Evolutionary conservation across 2,329 filamentous ascomycete genomes (phyloP).

Genomic region (Pseudogymnoascus sp.): DNA sequence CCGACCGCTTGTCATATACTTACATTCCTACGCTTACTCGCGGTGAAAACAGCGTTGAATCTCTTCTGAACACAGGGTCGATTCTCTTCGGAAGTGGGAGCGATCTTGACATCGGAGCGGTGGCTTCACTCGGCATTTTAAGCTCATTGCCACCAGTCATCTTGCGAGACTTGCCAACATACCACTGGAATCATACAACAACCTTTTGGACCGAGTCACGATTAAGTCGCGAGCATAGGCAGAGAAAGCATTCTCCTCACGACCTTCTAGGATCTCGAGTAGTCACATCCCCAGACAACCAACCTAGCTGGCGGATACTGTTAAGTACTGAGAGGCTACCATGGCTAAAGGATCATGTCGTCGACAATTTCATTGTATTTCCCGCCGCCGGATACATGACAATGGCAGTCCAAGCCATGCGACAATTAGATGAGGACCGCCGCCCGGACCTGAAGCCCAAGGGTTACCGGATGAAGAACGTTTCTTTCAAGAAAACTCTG

Average conservation of each 20-base stretch:
- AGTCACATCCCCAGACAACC: constrained; percentile 16
- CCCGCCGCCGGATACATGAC: constrained; percentile 43
- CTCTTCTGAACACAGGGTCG: not conserved
- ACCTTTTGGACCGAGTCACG: constrained; percentile 47
- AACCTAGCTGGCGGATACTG: constrained; percentile 25
- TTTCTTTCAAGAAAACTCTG: not conserved
- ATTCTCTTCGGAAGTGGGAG: not conserved
- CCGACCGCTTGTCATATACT: not conserved
- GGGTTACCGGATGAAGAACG: not conserved
- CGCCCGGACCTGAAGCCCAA: not conserved
- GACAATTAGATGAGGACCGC: not conserved
- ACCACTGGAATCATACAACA: constrained; percentile 46
- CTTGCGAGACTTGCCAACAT: constrained; percentile 37
- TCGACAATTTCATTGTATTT: constrained; percentile 43
- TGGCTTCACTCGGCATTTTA: not conserved
- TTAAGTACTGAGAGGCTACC: constrained; percentile 35
- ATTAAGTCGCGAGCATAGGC: constrained; percentile 38
- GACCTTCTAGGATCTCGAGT: constrained; percentile 41
- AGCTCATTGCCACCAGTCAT: not conserved
- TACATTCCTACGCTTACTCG: not conserved
- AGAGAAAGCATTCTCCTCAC: constrained; percentile 37
- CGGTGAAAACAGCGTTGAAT: not conserved
- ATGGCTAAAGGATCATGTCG: constrained; percentile 45
- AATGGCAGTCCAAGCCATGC: constrained; percentile 40
- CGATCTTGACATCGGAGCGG: not conserved